These are phyloP conservation scores for Blastobotrys capitulatus DNA, from an alignment of 1,139 yeast species.

Conservation along the genomic window DNA sequence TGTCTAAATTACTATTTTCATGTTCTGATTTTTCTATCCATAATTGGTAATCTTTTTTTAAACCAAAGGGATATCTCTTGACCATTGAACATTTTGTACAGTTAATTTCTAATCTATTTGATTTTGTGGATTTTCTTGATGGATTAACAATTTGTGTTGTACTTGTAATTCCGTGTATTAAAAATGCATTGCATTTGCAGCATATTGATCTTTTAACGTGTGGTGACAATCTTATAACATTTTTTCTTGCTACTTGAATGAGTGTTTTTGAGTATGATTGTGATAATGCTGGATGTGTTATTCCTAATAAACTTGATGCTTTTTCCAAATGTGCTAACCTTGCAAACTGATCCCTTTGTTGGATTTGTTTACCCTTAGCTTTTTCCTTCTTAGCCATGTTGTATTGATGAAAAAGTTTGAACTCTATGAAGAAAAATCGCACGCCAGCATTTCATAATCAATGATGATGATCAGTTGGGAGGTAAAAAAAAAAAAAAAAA, in stretches of 20 bases:
- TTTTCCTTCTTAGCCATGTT: not conserved
- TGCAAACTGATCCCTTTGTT: constrained; percentile 55
- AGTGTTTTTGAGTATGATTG: constrained; percentile 40
- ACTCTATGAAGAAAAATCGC: no score
- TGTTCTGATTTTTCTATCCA: constrained; percentile 19
- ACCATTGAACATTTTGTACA: constrained; percentile 36
- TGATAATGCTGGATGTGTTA: constrained; percentile 33
- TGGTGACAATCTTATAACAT: constrained; percentile 58
- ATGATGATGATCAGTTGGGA: not conserved
- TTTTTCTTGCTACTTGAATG: constrained; percentile 51
- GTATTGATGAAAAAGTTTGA: no score
- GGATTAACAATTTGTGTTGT: constrained; percentile 29
- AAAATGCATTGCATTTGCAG: constrained; percentile 48
- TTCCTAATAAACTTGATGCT: constrained; percentile 34
- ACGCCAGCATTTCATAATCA: not conserved
- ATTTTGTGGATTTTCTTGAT: constrained; percentile 22
- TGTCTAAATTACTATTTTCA: not conserved
- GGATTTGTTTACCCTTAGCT: constrained; percentile 25
- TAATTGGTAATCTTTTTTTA: constrained; percentile 29
- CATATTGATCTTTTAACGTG: constrained; percentile 56
- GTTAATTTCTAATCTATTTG: constrained; percentile 29
- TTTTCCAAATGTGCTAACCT: constrained; percentile 55
- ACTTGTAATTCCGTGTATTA: constrained; percentile 45
- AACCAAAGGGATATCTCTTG: constrained; percentile 40
- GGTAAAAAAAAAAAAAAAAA: no score